Percentiles rank a stretch among this genome's conserved stretches.
Evolutionary conservation across 2,329 filamentous ascomycete species (phyloP).

Genomic region (Cladophialophora exuberans): DNA sequence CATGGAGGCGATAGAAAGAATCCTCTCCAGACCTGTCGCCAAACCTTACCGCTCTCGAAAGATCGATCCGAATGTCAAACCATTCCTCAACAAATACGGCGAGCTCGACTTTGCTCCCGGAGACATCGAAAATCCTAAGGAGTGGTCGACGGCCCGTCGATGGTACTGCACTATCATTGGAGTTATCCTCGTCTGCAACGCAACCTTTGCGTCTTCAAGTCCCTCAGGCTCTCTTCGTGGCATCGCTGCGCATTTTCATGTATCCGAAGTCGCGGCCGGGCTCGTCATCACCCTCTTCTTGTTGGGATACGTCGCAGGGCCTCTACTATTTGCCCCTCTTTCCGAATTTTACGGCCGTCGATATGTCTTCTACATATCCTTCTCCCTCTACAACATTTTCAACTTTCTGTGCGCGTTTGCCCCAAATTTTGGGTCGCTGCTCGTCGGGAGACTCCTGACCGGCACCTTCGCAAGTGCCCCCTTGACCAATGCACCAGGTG

Average conservation of each 20-base stretch:
- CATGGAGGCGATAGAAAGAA: constrained; percentile 48
- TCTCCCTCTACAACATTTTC: constrained; percentile 49
- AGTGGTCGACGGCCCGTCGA: constrained; percentile 44
- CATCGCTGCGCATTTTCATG: constrained; percentile 50
- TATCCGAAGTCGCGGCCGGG: constrained; percentile 53
- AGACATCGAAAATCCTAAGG: constrained; percentile 52
- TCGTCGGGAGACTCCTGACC: constrained; percentile 60
- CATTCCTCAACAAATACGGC: constrained; percentile 55
- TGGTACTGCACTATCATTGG: constrained; percentile 49
- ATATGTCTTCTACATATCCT: constrained; percentile 53
- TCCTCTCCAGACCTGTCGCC: constrained; percentile 56
- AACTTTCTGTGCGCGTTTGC: constrained; percentile 60
- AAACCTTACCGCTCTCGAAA: constrained; percentile 56
- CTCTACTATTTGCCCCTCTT: constrained; percentile 66
- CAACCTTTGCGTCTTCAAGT: constrained; percentile 56
- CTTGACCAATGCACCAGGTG: constrained; percentile 49
- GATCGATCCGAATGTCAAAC: constrained; percentile 41
- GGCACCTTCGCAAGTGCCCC: constrained; percentile 59
- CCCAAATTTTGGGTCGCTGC: constrained; percentile 56
- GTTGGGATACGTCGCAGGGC: constrained; percentile 65
- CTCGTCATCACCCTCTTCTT: constrained; percentile 67
- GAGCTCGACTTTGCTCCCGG: constrained; percentile 55
- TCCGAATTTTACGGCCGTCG: constrained; percentile 67
- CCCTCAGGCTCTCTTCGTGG: constrained; percentile 43
- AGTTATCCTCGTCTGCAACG: constrained; percentile 55